phyloP scores from a whole-genome alignment of 306 rosid genomes.

The Inga laurina region DNA sequence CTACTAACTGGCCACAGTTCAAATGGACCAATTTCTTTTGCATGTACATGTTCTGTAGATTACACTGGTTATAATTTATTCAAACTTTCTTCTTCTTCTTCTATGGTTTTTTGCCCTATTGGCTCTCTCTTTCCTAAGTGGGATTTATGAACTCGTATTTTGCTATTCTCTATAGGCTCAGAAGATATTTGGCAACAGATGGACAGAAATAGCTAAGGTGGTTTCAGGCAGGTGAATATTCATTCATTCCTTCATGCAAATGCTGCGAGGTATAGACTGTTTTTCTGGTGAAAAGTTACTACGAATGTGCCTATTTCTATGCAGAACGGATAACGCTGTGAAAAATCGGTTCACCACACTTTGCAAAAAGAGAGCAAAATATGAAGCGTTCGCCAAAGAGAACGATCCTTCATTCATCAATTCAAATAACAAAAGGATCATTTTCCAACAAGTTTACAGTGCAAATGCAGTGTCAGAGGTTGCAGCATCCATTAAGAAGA shows the following conservation, averaged over 20 bases:
- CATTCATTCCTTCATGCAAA: slow-evolving; percentile 17
- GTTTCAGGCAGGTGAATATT: slow-evolving; percentile 94
- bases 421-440: slow-evolving; percentile 72
- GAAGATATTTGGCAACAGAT: slow-evolving; percentile 90
- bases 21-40: slow-evolving; percentile 8
- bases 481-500: slow-evolving; percentile 52
- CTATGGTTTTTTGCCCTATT: background rate
- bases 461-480: slow-evolving; percentile 58
- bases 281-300: background rate
- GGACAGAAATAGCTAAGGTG: slow-evolving; percentile 99
- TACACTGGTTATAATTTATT: background rate
- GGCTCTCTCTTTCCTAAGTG: background rate
- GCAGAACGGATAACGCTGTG: slow-evolving; percentile 99
- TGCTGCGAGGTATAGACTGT: slow-evolving; percentile 13
- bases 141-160: slow-evolving; percentile 16
- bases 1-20: slow-evolving; percentile 10
- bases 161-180: slow-evolving; percentile 74
- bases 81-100: background rate
- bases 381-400: slow-evolving; percentile 91
- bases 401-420: slow-evolving; percentile 64
- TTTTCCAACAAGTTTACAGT: slow-evolving; percentile 48
- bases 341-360: slow-evolving; percentile 93
- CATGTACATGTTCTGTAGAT: slow-evolving; percentile 7
- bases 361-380: slow-evolving; percentile 98
- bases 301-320: slow-evolving; percentile 22